phyloP scores from a whole-genome alignment of 495 filamentous ascomycete genomes.

The Lepraria neglecta region DNA sequence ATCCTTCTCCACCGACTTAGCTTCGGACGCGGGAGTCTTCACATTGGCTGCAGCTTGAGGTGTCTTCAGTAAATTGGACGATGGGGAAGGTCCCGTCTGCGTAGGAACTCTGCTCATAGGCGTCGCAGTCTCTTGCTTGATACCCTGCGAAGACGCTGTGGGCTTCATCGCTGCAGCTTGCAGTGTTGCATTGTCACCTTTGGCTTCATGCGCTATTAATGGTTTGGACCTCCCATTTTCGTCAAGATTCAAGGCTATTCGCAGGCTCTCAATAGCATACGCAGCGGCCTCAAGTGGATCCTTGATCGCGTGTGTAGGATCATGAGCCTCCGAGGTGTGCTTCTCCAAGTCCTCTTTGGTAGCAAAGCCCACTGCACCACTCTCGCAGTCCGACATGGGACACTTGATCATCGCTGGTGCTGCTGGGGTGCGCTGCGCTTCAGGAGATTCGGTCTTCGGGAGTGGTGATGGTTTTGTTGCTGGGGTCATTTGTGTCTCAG shows the following conservation, averaged over 20 bases:
- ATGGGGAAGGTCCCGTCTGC: conserved; percentile 43
- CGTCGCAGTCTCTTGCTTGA: conserved; percentile 37
- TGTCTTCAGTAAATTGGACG: conserved; percentile 40
- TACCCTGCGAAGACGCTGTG: conserved; percentile 31
- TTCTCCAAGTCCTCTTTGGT: conserved; percentile 43
- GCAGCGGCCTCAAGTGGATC: conserved; percentile 38
- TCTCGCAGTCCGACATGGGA: conserved; percentile 40
- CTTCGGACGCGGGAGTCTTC: conserved; percentile 31
- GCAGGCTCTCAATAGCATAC: conserved; percentile 43
- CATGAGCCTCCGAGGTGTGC: conserved; percentile 45
- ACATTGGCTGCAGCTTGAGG: conserved; percentile 32
- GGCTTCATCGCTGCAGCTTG: conserved; percentile 30
- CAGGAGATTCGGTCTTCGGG: conserved; percentile 35
- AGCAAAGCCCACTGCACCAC: conserved; percentile 41
- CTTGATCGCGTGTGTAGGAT: conserved; percentile 40
- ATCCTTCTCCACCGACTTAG: conserved; percentile 33
- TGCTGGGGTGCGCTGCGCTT: conserved; percentile 35
- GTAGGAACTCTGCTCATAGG: conserved; percentile 35
- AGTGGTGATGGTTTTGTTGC: conserved; percentile 32
- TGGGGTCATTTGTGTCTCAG: conserved; percentile 29
- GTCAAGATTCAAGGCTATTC: conserved; percentile 35
- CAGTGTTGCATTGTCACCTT: conserved; percentile 22
- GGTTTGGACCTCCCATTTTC: conserved; percentile 34
- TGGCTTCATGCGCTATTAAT: conserved; percentile 15
- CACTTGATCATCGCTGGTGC: conserved; percentile 40